A percentile compares a stretch with the other conserved stretches of the same genome.
Evolutionary conservation across 305 asterid species (phyloP).

Genomic region (Fraxinus velutina): DNA sequence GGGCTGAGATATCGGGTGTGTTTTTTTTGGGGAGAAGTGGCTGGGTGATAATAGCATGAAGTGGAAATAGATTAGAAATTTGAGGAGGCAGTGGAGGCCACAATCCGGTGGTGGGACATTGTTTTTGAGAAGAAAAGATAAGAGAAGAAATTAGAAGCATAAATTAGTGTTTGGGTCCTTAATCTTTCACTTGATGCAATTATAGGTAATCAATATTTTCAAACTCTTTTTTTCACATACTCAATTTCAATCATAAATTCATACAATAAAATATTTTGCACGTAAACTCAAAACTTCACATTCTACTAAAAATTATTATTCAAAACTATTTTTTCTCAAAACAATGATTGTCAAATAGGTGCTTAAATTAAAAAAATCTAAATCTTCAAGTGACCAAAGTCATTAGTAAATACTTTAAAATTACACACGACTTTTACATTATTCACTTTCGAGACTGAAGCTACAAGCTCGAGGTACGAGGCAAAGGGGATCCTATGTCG

Average conservation of each 20-base stretch:
- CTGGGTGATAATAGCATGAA: neutral
- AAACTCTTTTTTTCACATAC: too few relatives aligned
- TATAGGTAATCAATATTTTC: neutral
- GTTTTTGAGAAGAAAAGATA: neutral
- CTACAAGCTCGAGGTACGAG: neutral
- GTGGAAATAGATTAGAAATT: neutral
- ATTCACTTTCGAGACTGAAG: neutral
- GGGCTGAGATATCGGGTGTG: neutral
- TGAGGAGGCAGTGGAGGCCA: neutral
- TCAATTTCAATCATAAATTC: too few relatives aligned
- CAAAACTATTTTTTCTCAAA: too few relatives aligned
- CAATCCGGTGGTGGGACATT: neutral
- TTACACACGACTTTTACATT: neutral
- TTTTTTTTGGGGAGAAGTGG: neutral
- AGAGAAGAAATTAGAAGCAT: neutral
- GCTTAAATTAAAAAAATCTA: neutral
- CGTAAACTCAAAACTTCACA: too few relatives aligned
- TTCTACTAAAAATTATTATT: too few relatives aligned
- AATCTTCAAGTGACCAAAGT: neutral
- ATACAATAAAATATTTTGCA: too few relatives aligned
- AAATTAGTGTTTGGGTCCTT: neutral
- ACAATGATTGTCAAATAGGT: too few relatives aligned
- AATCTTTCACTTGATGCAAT: neutral
- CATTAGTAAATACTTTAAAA: too few relatives aligned
- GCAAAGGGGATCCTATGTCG: neutral